Base-by-base conservation (phyloP, 2,329 filamentous ascomycete species). In the Rhynchosporium graminicola region DNA sequence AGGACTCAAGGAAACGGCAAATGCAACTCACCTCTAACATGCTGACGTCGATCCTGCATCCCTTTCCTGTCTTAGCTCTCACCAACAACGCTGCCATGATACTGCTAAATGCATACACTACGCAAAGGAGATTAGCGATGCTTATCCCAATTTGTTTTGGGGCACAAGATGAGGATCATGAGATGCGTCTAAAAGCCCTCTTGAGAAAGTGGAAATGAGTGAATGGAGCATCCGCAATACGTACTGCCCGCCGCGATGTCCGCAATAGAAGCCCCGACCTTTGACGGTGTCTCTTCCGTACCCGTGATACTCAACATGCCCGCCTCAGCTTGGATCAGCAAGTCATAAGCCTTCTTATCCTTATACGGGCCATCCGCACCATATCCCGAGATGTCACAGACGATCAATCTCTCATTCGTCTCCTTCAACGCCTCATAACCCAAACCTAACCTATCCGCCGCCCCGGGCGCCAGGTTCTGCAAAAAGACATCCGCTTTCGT, bases 321-420 rank as follows among this genome's bases (percentile, higher is more conserved):
- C 1, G 58, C 58, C 52, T 60, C 58, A 5, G 58, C 58, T 55
- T 60, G 58, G 33, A 60, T 60, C 10, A 60, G 42, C n/a, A 60
- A 29, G 20, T 60, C 58, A 55, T 60, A 60, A 46, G 58, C 58
- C 45, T 60, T 60, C 42, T 55, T 60, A 40, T 60, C 28, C 40
- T 28, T 60, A n/a, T 60, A 60, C 3, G 36, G 38, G 3, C 58
- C 58, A 31, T 42, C 38, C 6, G 40, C 52, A 3, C 58, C 58
- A 55, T 60, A 60, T 4, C 58, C 58, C 8, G 38, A 46, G 3
- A 60, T 38, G 42, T 60, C 58, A 55, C 58, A 60, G 1, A 60
- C 58, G 40, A 55, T 47, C 29, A 60, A 26, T 9, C 50, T 31
- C 50, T 60, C 58, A 60, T 60, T 60, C 12, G 28, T 45, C 31